phyloP scores from a whole-genome alignment of 495 filamentous ascomycete species.

The Patellaria atrata region DNA sequence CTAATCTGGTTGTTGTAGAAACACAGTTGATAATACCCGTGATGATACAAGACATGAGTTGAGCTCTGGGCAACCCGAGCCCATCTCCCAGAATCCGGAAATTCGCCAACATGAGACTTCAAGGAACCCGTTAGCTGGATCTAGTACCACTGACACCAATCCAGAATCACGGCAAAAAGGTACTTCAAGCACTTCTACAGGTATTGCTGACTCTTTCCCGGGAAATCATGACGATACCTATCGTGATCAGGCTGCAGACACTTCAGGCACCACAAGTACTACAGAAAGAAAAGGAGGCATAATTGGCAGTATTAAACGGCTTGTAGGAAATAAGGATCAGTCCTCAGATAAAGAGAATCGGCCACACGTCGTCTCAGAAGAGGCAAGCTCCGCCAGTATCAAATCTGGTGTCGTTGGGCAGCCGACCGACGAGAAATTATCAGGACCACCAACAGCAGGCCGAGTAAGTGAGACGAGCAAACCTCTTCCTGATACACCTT shows the following conservation, averaged over 20 bases:
- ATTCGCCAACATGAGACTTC: too few relatives aligned
- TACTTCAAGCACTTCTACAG: conserved; percentile 1
- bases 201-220: background rate
- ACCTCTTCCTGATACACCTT: conserved; percentile 1
- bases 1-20: background rate
- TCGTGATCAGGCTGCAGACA: background rate
- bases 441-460: conserved; percentile 1
- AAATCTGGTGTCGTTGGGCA: conserved; percentile 24
- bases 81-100: too few relatives aligned
- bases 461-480: background rate
- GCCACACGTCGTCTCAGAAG: conserved; percentile 1
- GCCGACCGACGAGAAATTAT: background rate
- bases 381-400: conserved; percentile 21
- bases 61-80: conserved; percentile 11
- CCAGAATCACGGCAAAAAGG: too few relatives aligned
- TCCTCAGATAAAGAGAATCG: background rate
- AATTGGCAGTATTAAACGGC: background rate
- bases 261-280: background rate
- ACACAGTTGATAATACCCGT: background rate
- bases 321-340: background rate
- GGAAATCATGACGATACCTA: background rate
- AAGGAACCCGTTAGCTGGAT: too few relatives aligned
- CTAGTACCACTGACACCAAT: too few relatives aligned
- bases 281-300: background rate
- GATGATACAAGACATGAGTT: conserved; percentile 2